Percentiles rank a stretch among this genome's conserved stretches.
Evolutionary conservation across 2,329 filamentous ascomycete genomes (phyloP).

Genomic region (Exophiala lecanii-corni): DNA sequence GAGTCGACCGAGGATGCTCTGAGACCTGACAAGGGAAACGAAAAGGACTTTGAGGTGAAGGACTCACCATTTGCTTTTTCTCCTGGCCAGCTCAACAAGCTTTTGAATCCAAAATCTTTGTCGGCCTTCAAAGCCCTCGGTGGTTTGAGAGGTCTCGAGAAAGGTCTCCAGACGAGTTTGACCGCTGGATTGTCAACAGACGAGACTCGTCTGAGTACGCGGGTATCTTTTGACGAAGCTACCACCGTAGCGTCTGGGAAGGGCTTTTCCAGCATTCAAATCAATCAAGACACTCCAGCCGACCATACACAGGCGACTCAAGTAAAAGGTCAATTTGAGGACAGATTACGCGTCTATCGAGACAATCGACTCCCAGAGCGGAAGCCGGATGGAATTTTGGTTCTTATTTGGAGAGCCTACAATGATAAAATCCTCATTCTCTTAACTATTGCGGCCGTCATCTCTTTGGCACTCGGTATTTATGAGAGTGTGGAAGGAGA

Average conservation of each 20-base stretch:
- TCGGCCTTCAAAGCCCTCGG: slow-evolving; percentile 76
- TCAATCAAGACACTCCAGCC: slow-evolving; percentile 8
- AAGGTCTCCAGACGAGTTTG: slow-evolving; percentile 69
- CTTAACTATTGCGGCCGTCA: slow-evolving; percentile 61
- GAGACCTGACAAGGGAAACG: slow-evolving; percentile 69
- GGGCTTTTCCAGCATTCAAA: slow-evolving; percentile 2
- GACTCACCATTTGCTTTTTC: slow-evolving; percentile 83
- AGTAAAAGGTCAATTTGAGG: slow-evolving; percentile 41
- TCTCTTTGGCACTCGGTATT: slow-evolving; percentile 65
- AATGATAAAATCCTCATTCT: slow-evolving; percentile 71
- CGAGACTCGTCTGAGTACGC: slow-evolving; percentile 62
- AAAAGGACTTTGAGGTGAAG: slow-evolving; percentile 68
- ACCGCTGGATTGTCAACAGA: slow-evolving; percentile 71
- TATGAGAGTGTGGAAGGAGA: slow-evolving; percentile 58
- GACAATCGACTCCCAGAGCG: slow-evolving; percentile 61
- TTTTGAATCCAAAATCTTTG: slow-evolving; percentile 84
- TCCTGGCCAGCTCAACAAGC: slow-evolving; percentile 76
- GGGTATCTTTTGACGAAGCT: slow-evolving; percentile 68
- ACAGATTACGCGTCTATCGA: slow-evolving; percentile 57
- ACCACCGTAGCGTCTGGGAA: slow-evolving; percentile 32
- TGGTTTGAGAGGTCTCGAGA: slow-evolving; percentile 71
- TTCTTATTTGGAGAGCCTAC: slow-evolving; percentile 63
- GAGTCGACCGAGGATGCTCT: slow-evolving; percentile 38
- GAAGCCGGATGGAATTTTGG: slow-evolving; percentile 57
- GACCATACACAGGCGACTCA: slow-evolving; percentile 13